Evolutionary conservation across 768 basidiomycete species (phyloP), one percentile per base, ranked within the genome.

Genomic region (Lactarius indigo): DNA sequence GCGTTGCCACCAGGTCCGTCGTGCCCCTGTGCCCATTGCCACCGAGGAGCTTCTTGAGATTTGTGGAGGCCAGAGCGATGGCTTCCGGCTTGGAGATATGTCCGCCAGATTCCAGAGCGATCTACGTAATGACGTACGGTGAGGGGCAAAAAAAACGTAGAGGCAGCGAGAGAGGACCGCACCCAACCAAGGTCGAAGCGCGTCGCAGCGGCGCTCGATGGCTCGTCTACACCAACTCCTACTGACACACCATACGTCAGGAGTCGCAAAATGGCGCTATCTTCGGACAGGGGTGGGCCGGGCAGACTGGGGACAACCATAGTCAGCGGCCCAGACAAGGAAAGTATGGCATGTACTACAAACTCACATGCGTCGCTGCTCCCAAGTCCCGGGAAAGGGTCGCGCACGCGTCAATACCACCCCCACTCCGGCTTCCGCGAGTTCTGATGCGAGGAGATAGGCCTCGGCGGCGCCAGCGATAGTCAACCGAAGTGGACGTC

Each of bases 401-500:
- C 79, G 68, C 10, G 76, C 60, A 3, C 76, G 77, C 1, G 73
- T 52, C 26, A 80, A 73, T 42, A 81, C 75, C 50, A 81, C 78
- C 12, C 77, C 78, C 28, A 81, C 76, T 33, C 73, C 57, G 30
- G 35, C 54, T 35, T 76, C 75, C 54, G 71, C 63, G 20, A 94
- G 80, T 60, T 92, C 86, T 58, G 84, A 79, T 5, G 90, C 92
- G 23, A 94, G 78, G 33, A 90, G 74, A 74, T 88, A 84, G 3
- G 87, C 87, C 74, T 92, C 89, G 0, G 83, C 73, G 3, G 80
- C 90, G 28, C 89, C 88, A 15, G 83, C 79, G 68, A 93, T 84
- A 3, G 88, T 87, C 74, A 90, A 69, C 65, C 78, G 81, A 57
- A 91, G 80, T 9, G 72, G 71, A 1, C 70, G 74, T n/a, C 78